Evolutionary conservation across 176 grass and related monocot species (phyloP).

Genomic region (Musa beccarii): DNA sequence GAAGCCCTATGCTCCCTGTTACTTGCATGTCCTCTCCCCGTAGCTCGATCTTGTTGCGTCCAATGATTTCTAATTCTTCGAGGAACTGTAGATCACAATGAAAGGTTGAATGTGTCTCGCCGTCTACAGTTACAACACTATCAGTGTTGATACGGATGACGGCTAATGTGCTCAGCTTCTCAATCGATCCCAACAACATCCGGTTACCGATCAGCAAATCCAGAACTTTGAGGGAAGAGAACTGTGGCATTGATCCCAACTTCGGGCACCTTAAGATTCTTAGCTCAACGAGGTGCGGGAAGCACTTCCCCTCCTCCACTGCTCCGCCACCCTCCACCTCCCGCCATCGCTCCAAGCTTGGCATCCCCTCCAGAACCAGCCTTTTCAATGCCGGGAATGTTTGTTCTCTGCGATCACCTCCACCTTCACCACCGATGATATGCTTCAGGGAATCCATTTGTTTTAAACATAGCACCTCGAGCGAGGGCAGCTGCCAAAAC

Average conservation of each 20-base stretch:
- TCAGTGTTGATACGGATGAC: neutral
- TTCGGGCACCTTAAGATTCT: neutral
- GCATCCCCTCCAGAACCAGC: neutral
- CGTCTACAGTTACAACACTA: neutral
- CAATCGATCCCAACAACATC: neutral
- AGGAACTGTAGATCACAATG: neutral
- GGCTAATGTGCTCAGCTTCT: neutral
- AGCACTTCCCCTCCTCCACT: neutral
- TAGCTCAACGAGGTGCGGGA: neutral
- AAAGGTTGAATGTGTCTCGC: neutral
- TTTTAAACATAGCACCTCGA: neutral
- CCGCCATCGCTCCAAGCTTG: neutral
- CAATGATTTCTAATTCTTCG: neutral
- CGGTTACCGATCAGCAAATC: neutral
- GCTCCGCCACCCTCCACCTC: neutral
- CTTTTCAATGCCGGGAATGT: neutral
- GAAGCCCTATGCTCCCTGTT: neutral
- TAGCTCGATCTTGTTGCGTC: neutral
- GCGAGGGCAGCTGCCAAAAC: constrained; percentile 18
- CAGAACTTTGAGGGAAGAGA: neutral
- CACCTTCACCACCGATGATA: neutral
- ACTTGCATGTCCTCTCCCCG: neutral
- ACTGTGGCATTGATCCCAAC: neutral
- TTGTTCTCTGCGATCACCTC: neutral
- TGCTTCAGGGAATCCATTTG: neutral